These are phyloP conservation scores for Termitomyces sp. DNA, from an alignment of 768 basidiomycete genomes.

Conservation along the genomic window DNA sequence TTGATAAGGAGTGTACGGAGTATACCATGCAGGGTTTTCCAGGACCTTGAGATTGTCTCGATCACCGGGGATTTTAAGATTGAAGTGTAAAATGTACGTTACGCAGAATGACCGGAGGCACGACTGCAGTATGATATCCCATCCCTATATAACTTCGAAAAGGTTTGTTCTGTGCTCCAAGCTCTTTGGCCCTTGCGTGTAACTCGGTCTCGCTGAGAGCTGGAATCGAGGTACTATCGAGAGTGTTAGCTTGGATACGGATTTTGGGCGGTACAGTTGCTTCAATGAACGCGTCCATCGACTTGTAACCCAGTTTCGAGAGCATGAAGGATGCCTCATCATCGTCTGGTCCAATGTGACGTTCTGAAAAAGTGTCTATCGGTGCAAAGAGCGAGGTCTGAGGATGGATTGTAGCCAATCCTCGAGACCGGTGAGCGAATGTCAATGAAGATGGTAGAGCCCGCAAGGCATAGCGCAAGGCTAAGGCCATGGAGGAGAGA, in stretches of 20 bases:
- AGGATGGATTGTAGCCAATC: slow-evolving; percentile 55
- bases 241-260: slow-evolving; percentile 52
- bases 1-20: slow-evolving; percentile 93
- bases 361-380: slow-evolving; percentile 83
- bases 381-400: slow-evolving; percentile 70
- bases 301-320: slow-evolving; percentile 70
- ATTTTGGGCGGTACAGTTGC: slow-evolving; percentile 81
- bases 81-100: slow-evolving; percentile 49
- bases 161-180: slow-evolving; percentile 74
- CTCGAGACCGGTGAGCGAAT: slow-evolving; percentile 10
- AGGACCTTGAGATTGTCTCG: slow-evolving; percentile 44
- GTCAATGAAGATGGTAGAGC: slow-evolving; percentile 12
- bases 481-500: slow-evolving; percentile 24
- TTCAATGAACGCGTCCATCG: slow-evolving; percentile 83
- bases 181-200: slow-evolving; percentile 60
- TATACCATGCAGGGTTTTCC: slow-evolving; percentile 99
- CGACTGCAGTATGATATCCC: slow-evolving; percentile 94
- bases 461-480: slow-evolving; percentile 22
- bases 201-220: slow-evolving; percentile 86
- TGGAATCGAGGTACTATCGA: slow-evolving; percentile 66
- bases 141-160: slow-evolving; percentile 96
- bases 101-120: slow-evolving; percentile 91
- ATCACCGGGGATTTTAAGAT: neutral
- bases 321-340: slow-evolving; percentile 83
- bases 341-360: slow-evolving; percentile 90